A percentile compares a stretch with the other conserved stretches of the same genome.
These are phyloP conservation scores for Salicornia ramosissima DNA, from an alignment of 148 eudicot genomes.

Conservation along the genomic window DNA sequence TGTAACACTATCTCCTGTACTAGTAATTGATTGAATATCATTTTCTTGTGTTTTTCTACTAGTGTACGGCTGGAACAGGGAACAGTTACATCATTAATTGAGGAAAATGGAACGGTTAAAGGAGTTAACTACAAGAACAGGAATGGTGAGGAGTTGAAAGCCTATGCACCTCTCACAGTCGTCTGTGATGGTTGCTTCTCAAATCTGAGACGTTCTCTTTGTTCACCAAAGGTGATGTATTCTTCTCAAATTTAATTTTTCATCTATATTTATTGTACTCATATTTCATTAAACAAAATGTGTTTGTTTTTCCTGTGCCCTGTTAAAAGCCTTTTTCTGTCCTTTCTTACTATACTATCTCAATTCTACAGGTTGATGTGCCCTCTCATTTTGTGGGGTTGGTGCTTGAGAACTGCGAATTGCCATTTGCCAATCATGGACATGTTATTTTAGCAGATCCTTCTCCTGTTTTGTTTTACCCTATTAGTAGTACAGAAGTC, in stretches of 20 bases:
- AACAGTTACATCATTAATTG: slow-evolving; percentile 60
- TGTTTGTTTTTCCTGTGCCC: not conserved
- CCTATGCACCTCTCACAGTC: slow-evolving; percentile 64
- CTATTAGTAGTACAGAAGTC: slow-evolving; percentile 60
- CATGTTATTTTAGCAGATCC: slow-evolving; percentile 77
- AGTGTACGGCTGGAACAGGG: slow-evolving; percentile 74
- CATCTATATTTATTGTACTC: not conserved
- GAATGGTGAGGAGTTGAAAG: slow-evolving; percentile 39
- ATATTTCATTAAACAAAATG: not conserved
- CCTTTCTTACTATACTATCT: not conserved
- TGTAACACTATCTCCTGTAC: not conserved
- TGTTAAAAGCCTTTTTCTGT: not conserved
- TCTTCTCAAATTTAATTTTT: not conserved
- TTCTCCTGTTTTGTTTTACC: slow-evolving; percentile 67
- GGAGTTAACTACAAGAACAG: slow-evolving; percentile 70
- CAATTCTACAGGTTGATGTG: slow-evolving; percentile 51
- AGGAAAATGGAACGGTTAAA: slow-evolving; percentile 51
- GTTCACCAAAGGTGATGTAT: slow-evolving; percentile 49
- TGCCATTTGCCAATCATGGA: slow-evolving; percentile 61
- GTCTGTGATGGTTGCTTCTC: slow-evolving; percentile 83
- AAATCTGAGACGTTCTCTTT: slow-evolving; percentile 58
- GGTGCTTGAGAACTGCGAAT: slow-evolving; percentile 54
- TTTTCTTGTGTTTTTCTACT: slow-evolving; percentile 13
- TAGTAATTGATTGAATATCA: not conserved
- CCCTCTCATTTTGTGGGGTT: slow-evolving; percentile 76